Percentiles rank a stretch among this genome's conserved stretches.
phyloP scores from a whole-genome alignment of 345 rosid genomes.

The Gossypium turneri region DNA sequence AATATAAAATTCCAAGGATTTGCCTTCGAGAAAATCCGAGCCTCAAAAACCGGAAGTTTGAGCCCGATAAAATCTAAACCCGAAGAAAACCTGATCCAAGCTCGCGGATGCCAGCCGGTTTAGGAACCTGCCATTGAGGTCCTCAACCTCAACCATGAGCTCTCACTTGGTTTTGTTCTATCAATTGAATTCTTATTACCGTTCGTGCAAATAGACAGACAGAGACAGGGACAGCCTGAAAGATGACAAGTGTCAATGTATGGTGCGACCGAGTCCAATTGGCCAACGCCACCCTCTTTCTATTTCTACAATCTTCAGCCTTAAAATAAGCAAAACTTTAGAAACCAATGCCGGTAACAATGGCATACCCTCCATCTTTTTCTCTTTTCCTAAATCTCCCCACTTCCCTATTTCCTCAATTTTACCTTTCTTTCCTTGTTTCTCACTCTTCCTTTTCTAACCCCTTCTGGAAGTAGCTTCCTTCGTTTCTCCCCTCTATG shows the following conservation, averaged over 20 bases:
- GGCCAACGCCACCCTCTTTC: background rate
- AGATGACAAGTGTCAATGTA: background rate
- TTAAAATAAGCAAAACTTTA: no score
- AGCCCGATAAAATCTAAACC: no score
- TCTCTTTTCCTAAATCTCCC: background rate
- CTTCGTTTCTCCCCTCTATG: background rate
- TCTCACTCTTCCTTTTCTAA: background rate
- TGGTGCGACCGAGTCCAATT: background rate
- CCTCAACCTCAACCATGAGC: no score
- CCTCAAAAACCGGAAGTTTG: no score
- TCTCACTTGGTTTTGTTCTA: no score
- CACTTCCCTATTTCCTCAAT: background rate
- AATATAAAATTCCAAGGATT: no score
- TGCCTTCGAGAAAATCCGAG: no score
- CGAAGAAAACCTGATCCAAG: no score
- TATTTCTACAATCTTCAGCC: background rate
- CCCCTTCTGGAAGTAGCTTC: background rate
- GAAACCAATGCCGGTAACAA: constrained; percentile 8
- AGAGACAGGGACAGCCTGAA: background rate
- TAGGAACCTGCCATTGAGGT: no score
- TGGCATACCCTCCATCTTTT: constrained; percentile 8
- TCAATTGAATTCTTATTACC: no score
- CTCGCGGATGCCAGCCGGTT: no score
- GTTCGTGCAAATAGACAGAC: no score
- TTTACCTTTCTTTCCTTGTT: background rate